Percentiles rank a stretch among this genome's conserved stretches.
phyloP scores from a whole-genome alignment of 2,329 filamentous ascomycete species.

The Chaetomiaceae sp. region DNA sequence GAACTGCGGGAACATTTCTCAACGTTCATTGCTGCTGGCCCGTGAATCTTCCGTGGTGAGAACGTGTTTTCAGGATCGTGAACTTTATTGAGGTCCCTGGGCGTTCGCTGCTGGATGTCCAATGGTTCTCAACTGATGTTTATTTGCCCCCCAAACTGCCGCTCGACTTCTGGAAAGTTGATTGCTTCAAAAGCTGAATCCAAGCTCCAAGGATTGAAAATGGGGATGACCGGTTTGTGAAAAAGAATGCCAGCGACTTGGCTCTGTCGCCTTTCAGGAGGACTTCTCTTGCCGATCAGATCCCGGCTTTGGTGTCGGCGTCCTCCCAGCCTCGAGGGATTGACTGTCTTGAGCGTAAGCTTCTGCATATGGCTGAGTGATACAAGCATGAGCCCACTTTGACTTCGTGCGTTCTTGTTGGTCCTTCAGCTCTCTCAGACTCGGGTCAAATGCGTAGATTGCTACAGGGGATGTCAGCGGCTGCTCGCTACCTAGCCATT shows the following conservation, averaged over 20 bases:
- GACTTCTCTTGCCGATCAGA: slow-evolving; percentile 9
- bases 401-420: slow-evolving; percentile 13
- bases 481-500: background rate
- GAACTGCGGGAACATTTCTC: no score
- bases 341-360: slow-evolving; percentile 15
- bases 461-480: slow-evolving; percentile 21
- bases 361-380: background rate
- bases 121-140: no score
- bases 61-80: no score
- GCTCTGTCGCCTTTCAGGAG: background rate
- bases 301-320: background rate
- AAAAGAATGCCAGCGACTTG: background rate
- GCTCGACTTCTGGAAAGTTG: no score
- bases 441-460: slow-evolving; percentile 25
- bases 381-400: slow-evolving; percentile 4
- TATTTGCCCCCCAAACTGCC: no score
- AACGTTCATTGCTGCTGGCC: no score
- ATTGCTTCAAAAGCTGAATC: no score
- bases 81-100: no score
- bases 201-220: no score
- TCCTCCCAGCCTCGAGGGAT: slow-evolving; percentile 7
- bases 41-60: no score
- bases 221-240: no score
- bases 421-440: slow-evolving; percentile 21
- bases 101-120: no score